phyloP scores from a whole-genome alignment of 495 filamentous ascomycete genomes.

The Aspergillus bridgeri region DNA sequence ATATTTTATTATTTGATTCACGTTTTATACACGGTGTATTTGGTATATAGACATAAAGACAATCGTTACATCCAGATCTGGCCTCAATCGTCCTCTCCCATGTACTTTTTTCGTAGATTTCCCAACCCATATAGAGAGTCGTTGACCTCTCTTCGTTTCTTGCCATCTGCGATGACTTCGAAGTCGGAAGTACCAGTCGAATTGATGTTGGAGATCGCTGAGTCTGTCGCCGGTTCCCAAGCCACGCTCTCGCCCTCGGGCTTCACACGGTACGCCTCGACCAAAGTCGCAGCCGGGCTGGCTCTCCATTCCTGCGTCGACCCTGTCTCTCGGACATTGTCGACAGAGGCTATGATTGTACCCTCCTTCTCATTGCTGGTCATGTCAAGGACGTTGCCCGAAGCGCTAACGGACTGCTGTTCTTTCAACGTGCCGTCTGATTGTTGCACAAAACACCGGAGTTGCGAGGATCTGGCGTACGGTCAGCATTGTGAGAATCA shows the following conservation, averaged over 20 bases:
- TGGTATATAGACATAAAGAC: background rate
- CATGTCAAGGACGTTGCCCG: conserved; percentile 62
- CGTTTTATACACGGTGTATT: background rate
- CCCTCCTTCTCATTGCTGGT: conserved; percentile 26
- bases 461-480: conserved; percentile 51
- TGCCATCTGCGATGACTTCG: conserved; percentile 27
- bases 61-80: background rate
- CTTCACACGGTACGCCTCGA: conserved; percentile 28
- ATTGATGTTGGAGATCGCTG: conserved; percentile 28
- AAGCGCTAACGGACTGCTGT: conserved; percentile 43
- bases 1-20: background rate
- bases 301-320: conserved; percentile 38
- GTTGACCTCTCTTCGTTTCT: conserved; percentile 32
- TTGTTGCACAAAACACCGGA: conserved; percentile 56
- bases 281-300: conserved; percentile 15
- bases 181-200: conserved; percentile 33
- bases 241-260: conserved; percentile 14
- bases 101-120: conserved; percentile 63
- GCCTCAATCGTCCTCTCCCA: conserved; percentile 25
- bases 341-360: conserved; percentile 55
- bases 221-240: conserved; percentile 24
- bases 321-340: conserved; percentile 43
- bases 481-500: background rate
- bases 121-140: conserved; percentile 67
- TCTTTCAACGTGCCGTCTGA: conserved; percentile 40